phyloP scores from a whole-genome alignment of 306 rosid genomes.

The Corylus americana region DNA sequence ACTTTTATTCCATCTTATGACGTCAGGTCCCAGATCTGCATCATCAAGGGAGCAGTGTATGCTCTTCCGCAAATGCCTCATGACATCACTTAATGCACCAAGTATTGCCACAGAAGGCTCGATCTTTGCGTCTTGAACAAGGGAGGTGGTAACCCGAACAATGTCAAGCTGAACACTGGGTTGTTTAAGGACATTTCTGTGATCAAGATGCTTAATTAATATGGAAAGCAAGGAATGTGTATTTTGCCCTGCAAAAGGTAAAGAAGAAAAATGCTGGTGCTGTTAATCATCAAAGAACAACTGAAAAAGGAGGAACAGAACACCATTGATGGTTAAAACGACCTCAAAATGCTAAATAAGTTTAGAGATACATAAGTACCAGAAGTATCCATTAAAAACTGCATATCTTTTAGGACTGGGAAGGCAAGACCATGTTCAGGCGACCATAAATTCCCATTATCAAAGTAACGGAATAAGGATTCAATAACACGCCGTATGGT shows the following conservation, averaged over 20 bases:
- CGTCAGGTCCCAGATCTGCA: slow-evolving; percentile 49
- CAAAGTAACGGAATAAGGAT: slow-evolving; percentile 83
- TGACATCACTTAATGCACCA: slow-evolving; percentile 75
- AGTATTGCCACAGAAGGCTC: slow-evolving; percentile 73
- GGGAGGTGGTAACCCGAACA: slow-evolving; percentile 70
- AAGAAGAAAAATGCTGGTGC: background rate
- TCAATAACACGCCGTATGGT: slow-evolving; percentile 90
- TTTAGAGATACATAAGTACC: slow-evolving; percentile 47
- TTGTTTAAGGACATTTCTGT: slow-evolving; percentile 74
- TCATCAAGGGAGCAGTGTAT: slow-evolving; percentile 70
- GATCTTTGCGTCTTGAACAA: slow-evolving; percentile 67
- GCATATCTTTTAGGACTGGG: slow-evolving; percentile 75
- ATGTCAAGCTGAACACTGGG: slow-evolving; percentile 84
- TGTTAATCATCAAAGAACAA: slow-evolving; percentile 10
- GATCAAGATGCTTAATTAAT: slow-evolving; percentile 89
- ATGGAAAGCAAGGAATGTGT: slow-evolving; percentile 78
- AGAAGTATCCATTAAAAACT: slow-evolving; percentile 71
- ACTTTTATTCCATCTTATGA: slow-evolving; percentile 63
- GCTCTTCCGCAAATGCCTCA: slow-evolving; percentile 86
- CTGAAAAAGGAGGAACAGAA: slow-evolving; percentile 16
- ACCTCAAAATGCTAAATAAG: slow-evolving; percentile 17
- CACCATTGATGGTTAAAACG: slow-evolving; percentile 12
- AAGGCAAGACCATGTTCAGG: slow-evolving; percentile 64
- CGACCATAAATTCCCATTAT: slow-evolving; percentile 75
- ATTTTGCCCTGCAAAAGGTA: slow-evolving; percentile 61